phyloP scores from a whole-genome alignment of 2,329 filamentous ascomycete species.

The Trichoderma sp. region DNA sequence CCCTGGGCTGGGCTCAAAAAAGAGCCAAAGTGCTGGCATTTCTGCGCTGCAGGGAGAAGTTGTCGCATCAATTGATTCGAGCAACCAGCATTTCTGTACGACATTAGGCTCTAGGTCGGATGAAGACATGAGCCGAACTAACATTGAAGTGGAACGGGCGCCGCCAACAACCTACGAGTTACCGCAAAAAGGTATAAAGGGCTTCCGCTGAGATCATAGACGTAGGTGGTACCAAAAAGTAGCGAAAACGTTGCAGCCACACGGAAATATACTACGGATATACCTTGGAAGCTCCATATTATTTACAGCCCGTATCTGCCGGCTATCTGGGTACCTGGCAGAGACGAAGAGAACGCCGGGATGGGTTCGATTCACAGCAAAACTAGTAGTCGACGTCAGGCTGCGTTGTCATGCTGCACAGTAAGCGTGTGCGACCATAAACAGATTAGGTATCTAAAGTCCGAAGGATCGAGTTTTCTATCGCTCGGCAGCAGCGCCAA shows the following conservation, averaged over 20 bases:
- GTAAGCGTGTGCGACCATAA: background rate
- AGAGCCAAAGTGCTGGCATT: background rate
- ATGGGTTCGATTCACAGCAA: background rate
- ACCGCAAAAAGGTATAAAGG: background rate
- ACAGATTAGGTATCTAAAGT: background rate
- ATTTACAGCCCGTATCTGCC: background rate
- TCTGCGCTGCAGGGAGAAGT: background rate
- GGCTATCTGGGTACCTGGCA: background rate
- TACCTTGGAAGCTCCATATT: background rate
- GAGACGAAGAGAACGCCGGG: background rate
- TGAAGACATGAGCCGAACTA: background rate
- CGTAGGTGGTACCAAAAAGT: background rate
- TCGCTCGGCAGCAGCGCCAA: background rate
- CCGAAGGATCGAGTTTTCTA: background rate
- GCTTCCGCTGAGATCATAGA: background rate
- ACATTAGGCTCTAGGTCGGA: background rate
- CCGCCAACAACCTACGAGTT: background rate
- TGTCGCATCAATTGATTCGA: background rate
- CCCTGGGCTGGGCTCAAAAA: constrained; percentile 6
- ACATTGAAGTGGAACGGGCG: background rate
- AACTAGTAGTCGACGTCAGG: background rate
- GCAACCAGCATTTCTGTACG: background rate
- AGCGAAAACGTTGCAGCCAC: background rate
- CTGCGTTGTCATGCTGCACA: background rate
- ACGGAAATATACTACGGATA: background rate